Evolutionary conservation across 192 early-diverging fungal species (phyloP), one percentile per base, ranked within the genome.

Genomic region (Backusella tuberculispora): DNA sequence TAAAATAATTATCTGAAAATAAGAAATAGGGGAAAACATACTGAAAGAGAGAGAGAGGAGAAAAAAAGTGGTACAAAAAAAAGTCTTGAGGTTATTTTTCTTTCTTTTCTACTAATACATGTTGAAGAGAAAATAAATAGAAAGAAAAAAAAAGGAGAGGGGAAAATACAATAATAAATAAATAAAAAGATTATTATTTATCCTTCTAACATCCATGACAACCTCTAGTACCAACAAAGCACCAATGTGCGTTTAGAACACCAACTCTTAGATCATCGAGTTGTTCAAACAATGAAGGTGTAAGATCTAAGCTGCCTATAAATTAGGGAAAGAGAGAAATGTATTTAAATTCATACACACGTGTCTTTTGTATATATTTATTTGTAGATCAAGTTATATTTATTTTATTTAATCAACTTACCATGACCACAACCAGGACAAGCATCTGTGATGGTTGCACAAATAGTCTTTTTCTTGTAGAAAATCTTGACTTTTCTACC

Each of bases 341-440:
- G 6, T 1, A 66, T 15, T 12, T 14, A 66, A 1, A 66, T 15
- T 37, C 37, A 65, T 34, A 29, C 9, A 65, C 14, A 21, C 63
- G 34, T 34, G 19, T 63, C n/a, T 5, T 14, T 6, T 34, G 26
- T 70, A 13, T 26, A 67, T 12, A 67, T 13, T 14, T 37, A n/a
- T 67, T 8, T 42, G 42, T 42, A 66, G 64, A 66, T 40, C 34
- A 43, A 67, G 40, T 21, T 6, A 60, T 12, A 46, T 45, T 45
- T 34, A 60, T 34, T 34, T 46, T 21, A 17, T 40, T 14, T 15
- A 70, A 19, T 9, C 14, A 3, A 45, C 60, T 72, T 76, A 76
- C 75, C 56, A 17, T 72, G n/a, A 4, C 17, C 17, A 68, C 85
- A 87, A 42, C 56, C 82, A 26, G 85, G 85, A 76, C 85, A 87